Conservation (phyloP, 495 filamentous ascomycete species). For the Parachaetomium inaequale region DNA sequence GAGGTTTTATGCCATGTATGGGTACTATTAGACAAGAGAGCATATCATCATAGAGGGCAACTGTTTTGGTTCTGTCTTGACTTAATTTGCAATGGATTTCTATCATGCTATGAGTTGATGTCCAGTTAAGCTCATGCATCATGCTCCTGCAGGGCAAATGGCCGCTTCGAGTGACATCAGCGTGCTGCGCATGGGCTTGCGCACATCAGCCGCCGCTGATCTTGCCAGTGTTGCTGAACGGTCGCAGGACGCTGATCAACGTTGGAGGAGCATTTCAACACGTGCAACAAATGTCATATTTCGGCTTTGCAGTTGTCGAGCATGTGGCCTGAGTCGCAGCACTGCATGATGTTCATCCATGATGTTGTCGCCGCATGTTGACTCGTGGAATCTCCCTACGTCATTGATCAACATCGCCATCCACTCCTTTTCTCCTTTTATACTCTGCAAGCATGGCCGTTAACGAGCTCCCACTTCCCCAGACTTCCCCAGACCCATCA, state of each 20-base stretch:
- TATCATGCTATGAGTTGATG: not conserved
- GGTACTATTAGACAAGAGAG: constrained; percentile 13
- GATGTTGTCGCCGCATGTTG: not conserved
- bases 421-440: not conserved
- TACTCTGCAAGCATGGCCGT: not conserved
- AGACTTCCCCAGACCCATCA: not conserved
- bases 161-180: not conserved
- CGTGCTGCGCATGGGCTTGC: not conserved
- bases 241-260: not conserved
- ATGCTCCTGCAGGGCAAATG: not conserved
- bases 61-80: not conserved
- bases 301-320: not conserved
- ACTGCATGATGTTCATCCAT: no score
- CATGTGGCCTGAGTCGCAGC: not conserved
- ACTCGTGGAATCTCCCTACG: constrained; percentile 5
- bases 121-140: not conserved
- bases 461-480: not conserved
- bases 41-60: constrained; percentile 1
- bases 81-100: not conserved
- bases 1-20: not conserved
- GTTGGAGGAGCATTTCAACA: not conserved
- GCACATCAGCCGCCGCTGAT: not conserved
- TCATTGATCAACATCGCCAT: constrained; percentile 11
- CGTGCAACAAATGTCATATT: not conserved
- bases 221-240: not conserved